These are phyloP conservation scores for Pyrenophora graminea DNA, from an alignment of 2,329 filamentous ascomycete genomes.

Conservation along the genomic window DNA sequence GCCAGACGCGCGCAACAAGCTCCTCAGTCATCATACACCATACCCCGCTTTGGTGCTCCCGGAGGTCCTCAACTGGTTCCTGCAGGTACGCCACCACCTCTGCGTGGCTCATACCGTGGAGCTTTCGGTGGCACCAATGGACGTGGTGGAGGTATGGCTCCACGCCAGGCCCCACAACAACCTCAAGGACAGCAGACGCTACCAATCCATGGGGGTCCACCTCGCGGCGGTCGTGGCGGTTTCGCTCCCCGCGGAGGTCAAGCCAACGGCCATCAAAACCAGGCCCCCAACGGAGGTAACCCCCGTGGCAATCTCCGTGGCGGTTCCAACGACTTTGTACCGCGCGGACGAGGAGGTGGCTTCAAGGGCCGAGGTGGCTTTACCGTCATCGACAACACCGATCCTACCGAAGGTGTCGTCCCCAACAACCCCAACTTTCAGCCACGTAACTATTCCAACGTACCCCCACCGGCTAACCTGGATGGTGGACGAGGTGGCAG, in stretches of 20 bases:
- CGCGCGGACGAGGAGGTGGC: constrained; percentile 49
- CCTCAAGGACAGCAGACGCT: constrained; percentile 40
- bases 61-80: constrained; percentile 64
- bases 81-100: constrained; percentile 60
- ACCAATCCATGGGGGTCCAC: constrained; percentile 47
- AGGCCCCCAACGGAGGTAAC: constrained; percentile 29
- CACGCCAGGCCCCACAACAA: constrained; percentile 30
- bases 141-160: constrained; percentile 46
- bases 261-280: constrained; percentile 32
- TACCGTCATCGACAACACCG: constrained; percentile 54
- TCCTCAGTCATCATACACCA: constrained; percentile 55
- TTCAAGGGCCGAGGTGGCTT: constrained; percentile 48
- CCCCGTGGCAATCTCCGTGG: constrained; percentile 37
- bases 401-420: constrained; percentile 59
- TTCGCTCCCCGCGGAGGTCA: constrained; percentile 42
- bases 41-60: constrained; percentile 60
- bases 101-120: constrained; percentile 63
- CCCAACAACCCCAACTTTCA: constrained; percentile 61
- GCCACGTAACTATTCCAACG: constrained; percentile 51
- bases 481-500: constrained; percentile 36
- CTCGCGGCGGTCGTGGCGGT: constrained; percentile 46
- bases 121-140: constrained; percentile 56
- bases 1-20: constrained; percentile 58
- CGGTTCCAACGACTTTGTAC: constrained; percentile 37
- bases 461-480: constrained; percentile 44